Base-by-base conservation (phyloP, 768 basidiomycete genomes). In the Asterophora parasitica region DNA sequence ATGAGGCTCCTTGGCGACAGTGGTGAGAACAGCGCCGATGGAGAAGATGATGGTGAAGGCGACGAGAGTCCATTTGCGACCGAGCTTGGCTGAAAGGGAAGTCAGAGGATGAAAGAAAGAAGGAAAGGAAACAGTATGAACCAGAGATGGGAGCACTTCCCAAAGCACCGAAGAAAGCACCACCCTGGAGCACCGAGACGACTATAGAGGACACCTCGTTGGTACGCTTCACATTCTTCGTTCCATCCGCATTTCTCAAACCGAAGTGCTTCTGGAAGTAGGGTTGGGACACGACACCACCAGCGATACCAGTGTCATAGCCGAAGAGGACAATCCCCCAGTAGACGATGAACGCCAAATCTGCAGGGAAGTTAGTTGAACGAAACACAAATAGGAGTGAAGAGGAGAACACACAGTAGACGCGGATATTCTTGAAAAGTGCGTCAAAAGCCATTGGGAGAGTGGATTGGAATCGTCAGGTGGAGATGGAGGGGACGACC, bases 131-230 rank as follows among this genome's bases (percentile, higher is more conserved):
- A 23, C 37, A 15, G 16, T 7, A 67, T 73, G 42, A 49, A 88
- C 87, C 68, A 9, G 86, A 86, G 35, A 86, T 58, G 0, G 83
- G 84, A 1, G 85, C 84, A 54, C 82, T 83, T 8, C 77, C 76
- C 5, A 94, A 62, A 11, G 90, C 88, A 48, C 91, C 92, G 59
- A 92, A 92, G 75, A 92, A 92, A 0, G 88, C 88, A 9, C 89
- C 89, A 4, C 82, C 88, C 61, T 92, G 91, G 8, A 93, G 74
- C 4, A 92, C 87, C 3, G 91, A 88, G 13, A 93, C 92, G 35
- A 94, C 83, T 54, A 88, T 90, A 35, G 85, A 84, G 0, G 83
- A 83, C n/a, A 92, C 70, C 4, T 72, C 67, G 47, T 84, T 76
- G 17, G 58, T 56, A 44, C 62, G 64, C 41, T 52, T 54, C 17